Evolutionary conservation across 108 stramenopile species (phyloP).

Genomic region (Schizochytrium sp.): DNA sequence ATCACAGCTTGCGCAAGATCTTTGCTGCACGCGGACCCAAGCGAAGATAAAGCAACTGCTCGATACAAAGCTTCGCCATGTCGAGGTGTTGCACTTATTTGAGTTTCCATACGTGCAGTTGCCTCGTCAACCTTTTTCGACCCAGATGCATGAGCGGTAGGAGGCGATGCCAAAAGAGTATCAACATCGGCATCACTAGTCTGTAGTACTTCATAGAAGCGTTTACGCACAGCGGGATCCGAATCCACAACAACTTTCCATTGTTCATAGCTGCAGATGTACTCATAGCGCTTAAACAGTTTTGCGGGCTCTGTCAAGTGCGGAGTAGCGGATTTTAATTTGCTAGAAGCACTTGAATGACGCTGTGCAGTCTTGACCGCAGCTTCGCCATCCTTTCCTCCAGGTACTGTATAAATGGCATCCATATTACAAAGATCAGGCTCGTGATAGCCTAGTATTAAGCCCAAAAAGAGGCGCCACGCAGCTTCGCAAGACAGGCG

Average conservation of each 20-base stretch:
- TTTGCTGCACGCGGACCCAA: not conserved
- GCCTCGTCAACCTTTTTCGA: not conserved
- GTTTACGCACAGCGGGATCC: not conserved
- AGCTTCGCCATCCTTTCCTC: not conserved
- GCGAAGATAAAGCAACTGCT: not conserved
- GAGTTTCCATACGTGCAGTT: not conserved
- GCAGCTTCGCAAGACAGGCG: not conserved
- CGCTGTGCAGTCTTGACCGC: slow-evolving; percentile 7
- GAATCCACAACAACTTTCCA: not conserved
- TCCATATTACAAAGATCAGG: not conserved
- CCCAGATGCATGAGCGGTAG: not conserved
- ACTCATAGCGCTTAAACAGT: not conserved
- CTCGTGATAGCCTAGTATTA: not conserved
- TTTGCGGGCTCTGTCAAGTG: not conserved
- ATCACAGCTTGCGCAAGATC: slow-evolving; percentile 29
- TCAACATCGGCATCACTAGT: not conserved
- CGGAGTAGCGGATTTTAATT: not conserved
- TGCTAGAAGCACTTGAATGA: not conserved
- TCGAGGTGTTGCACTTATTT: not conserved
- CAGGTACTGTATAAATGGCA: not conserved
- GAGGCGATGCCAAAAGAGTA: not conserved
- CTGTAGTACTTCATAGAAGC: not conserved
- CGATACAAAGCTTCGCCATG: slow-evolving; percentile 17
- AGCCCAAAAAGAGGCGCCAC: slow-evolving; percentile 33
- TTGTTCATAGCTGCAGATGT: not conserved